These are phyloP conservation scores for Pseudogymnoascus sp. DNA, from an alignment of 2,329 filamentous ascomycete species.

Conservation along the genomic window DNA sequence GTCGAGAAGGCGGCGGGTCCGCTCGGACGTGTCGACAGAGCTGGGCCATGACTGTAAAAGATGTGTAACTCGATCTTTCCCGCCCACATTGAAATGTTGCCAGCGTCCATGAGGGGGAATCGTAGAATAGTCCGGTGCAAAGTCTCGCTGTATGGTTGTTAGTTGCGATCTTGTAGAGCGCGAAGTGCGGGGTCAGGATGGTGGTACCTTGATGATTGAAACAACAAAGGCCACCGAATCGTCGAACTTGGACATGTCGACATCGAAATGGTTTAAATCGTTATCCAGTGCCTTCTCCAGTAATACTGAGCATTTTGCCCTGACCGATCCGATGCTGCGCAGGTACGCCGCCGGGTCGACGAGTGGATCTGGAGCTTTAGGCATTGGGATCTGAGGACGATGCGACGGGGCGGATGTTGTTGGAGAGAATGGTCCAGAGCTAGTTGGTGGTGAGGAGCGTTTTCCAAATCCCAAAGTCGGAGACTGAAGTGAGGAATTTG, in stretches of 20 bases:
- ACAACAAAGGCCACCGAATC: conserved; percentile 62
- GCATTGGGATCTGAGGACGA: conserved; percentile 70
- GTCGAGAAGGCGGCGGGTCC: conserved; percentile 66
- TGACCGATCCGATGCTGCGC: conserved; percentile 77
- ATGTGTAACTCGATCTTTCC: conserved; percentile 62
- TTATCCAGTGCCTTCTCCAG: conserved; percentile 59
- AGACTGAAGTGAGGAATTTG: not conserved
- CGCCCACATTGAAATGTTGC: conserved; percentile 78
- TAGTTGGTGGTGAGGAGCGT: not conserved
- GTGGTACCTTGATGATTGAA: conserved; percentile 60
- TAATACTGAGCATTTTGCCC: conserved; percentile 58
- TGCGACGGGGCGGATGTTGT: conserved; percentile 23
- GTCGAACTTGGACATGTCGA: conserved; percentile 59
- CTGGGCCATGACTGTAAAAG: conserved; percentile 61
- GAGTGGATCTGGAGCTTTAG: conserved; percentile 76
- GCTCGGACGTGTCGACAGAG: conserved; percentile 61
- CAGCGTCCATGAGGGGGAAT: conserved; percentile 85
- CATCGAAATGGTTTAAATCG: conserved; percentile 60
- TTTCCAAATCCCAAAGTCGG: conserved; percentile 9
- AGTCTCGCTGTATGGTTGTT: conserved; percentile 48
- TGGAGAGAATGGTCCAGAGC: conserved; percentile 3
- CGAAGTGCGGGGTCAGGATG: conserved; percentile 9
- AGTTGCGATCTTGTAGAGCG: not conserved
- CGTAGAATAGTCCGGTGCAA: conserved; percentile 54
- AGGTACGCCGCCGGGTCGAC: conserved; percentile 86